phyloP scores from a whole-genome alignment of 2,329 filamentous ascomycete genomes.

The Akanthomyces dipterigenus region DNA sequence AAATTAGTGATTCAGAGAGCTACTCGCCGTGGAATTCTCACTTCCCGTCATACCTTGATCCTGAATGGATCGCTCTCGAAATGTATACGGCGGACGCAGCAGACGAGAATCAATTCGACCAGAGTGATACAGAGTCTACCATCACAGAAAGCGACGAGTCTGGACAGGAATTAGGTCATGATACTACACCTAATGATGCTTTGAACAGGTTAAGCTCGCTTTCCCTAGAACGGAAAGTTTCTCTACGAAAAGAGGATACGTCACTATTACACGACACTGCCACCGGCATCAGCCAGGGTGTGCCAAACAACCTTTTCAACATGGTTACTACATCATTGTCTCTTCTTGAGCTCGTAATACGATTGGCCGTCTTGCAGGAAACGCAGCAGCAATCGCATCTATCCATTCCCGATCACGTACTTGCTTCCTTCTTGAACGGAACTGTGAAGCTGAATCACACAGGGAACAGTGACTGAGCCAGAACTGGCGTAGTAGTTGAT shows the following conservation, averaged over 20 bases:
- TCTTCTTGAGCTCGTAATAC: slow-evolving; percentile 80
- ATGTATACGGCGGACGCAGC: slow-evolving; percentile 45
- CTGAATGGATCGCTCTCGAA: slow-evolving; percentile 88
- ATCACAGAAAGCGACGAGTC: slow-evolving; percentile 42
- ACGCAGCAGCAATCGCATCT: slow-evolving; percentile 86
- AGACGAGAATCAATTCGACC: slow-evolving; percentile 40
- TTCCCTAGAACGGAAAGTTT: background rate
- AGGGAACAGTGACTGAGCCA: background rate
- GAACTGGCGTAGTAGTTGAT: background rate
- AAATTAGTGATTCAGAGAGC: no score
- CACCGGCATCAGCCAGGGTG: background rate
- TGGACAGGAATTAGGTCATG: slow-evolving; percentile 25
- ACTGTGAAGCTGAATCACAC: background rate
- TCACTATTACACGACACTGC: background rate
- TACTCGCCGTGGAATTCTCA: slow-evolving; percentile 22
- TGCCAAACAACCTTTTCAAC: slow-evolving; percentile 32
- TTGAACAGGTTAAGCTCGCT: background rate
- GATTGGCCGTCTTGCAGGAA: slow-evolving; percentile 80
- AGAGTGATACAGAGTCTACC: slow-evolving; percentile 13
- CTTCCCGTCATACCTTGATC: slow-evolving; percentile 48
- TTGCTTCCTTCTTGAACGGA: slow-evolving; percentile 69
- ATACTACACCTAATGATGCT: slow-evolving; percentile 3
- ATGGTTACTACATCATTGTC: slow-evolving; percentile 56
- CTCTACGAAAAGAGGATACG: background rate
- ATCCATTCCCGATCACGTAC: slow-evolving; percentile 81